Conservation (phyloP, 345 rosid genomes). For the Rhizophora apiculata region DNA sequence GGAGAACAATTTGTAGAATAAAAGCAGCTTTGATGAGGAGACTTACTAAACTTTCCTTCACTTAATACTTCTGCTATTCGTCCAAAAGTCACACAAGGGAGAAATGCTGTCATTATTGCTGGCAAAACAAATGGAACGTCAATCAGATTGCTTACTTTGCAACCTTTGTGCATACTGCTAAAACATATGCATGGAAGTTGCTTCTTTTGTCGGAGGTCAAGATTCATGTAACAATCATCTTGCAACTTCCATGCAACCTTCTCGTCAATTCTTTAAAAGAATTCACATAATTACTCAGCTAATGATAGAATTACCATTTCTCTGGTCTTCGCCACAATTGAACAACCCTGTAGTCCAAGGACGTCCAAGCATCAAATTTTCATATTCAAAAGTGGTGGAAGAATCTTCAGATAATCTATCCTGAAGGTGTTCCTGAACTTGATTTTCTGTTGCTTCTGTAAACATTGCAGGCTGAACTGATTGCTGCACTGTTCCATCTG, state of each 20-base stretch:
- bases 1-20: not conserved
- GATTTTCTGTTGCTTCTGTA: not conserved
- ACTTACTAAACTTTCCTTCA: conserved; percentile 47
- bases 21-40: not conserved
- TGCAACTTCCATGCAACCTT: too few relatives aligned
- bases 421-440: not conserved
- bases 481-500: not conserved
- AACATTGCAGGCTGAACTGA: conserved; percentile 4
- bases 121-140: not conserved
- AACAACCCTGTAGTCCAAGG: conserved; percentile 47
- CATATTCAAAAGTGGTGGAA: conserved; percentile 2
- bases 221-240: not conserved
- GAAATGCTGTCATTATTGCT: conserved; percentile 38
- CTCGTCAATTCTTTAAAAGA: too few relatives aligned
- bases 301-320: conserved; percentile 29
- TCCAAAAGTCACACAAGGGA: conserved; percentile 51
- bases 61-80: conserved; percentile 48
- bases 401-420: not conserved
- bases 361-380: conserved; percentile 25
- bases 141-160: not conserved
- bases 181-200: not conserved
- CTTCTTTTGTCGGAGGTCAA: too few relatives aligned
- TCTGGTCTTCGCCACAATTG: conserved; percentile 36
- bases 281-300: too few relatives aligned
- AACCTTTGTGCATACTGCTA: too few relatives aligned